These are phyloP conservation scores for Microglena sp. DNA, from an alignment of 139 green algal genomes.

Conservation along the genomic window DNA sequence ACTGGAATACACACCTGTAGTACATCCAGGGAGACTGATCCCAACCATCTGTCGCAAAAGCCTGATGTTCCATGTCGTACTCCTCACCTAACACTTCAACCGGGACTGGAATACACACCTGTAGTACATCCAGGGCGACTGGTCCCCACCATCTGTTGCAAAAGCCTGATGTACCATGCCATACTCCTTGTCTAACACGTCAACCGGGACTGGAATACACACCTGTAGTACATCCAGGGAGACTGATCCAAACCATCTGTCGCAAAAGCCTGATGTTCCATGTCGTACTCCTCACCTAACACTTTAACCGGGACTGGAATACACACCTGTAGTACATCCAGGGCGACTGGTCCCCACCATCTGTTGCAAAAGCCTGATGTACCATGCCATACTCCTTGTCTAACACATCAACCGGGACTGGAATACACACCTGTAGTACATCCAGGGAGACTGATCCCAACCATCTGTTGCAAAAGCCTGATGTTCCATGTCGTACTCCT, in stretches of 20 bases:
- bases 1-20: too few relatives aligned
- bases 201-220: background rate
- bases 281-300: conserved; percentile 83
- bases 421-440: too few relatives aligned
- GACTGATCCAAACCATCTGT: conserved; percentile 90
- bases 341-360: conserved; percentile 81
- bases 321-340: conserved; percentile 80
- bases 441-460: conserved; percentile 81
- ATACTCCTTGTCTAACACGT: conserved; percentile 68
- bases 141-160: conserved; percentile 84
- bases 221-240: conserved; percentile 93
- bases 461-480: too few relatives aligned
- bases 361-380: conserved; percentile 83
- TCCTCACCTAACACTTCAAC: conserved; percentile 56
- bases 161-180: conserved; percentile 86
- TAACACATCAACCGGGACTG: conserved; percentile 20
- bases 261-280: conserved; percentile 87
- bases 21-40: conserved; percentile 94
- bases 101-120: background rate
- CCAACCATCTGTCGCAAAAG: conserved; percentile 83
- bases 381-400: conserved; percentile 86
- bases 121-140: conserved; percentile 92
- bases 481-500: too few relatives aligned
- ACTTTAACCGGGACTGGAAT: background rate
- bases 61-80: conserved; percentile 83